Percentiles rank a stretch among this genome's conserved stretches.
Evolutionary conservation across 768 basidiomycete genomes (phyloP).

Genomic region (Russula sp.): DNA sequence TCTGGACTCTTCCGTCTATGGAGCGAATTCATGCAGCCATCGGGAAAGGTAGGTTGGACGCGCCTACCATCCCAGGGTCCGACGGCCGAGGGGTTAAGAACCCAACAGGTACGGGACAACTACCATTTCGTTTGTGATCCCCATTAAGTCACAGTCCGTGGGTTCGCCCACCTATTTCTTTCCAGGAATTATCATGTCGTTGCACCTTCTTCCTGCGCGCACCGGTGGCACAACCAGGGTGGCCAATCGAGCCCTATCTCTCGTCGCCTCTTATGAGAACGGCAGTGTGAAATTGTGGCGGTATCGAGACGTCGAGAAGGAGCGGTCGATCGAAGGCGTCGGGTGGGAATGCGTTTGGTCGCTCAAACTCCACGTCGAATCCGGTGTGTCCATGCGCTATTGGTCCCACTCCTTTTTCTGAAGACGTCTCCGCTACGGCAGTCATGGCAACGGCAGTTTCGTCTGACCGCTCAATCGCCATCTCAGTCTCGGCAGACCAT

Average conservation of each 20-base stretch:
- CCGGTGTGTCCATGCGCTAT: conserved; percentile 41
- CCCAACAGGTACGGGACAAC: conserved; percentile 45
- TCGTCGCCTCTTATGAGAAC: conserved; percentile 80
- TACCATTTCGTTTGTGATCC: neutral
- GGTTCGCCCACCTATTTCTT: neutral
- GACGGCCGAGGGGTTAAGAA: conserved; percentile 45
- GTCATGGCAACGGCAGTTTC: conserved; percentile 87
- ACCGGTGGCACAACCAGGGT: neutral
- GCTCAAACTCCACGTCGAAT: conserved; percentile 61
- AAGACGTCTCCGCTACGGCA: conserved; percentile 25
- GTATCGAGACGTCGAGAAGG: conserved; percentile 37
- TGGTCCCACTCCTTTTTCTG: neutral
- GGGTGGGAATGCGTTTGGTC: conserved; percentile 74
- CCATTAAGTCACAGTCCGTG: neutral
- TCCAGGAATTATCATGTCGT: conserved; percentile 84
- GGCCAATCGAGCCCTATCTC: conserved; percentile 39
- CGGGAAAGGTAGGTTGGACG: conserved; percentile 45
- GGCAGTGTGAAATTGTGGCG: conserved; percentile 73
- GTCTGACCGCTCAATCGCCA: conserved; percentile 47
- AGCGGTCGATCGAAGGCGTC: conserved; percentile 57
- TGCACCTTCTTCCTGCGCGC: conserved; percentile 49
- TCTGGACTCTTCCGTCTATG: conserved; percentile 71
- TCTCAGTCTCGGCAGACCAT: conserved; percentile 86
- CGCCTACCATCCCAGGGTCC: conserved; percentile 28
- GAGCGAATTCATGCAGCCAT: conserved; percentile 80